A percentile compares a stretch with the other conserved stretches of the same genome.
These are phyloP conservation scores for Sonneratia alba DNA, from an alignment of 345 rosid species.

Conservation along the genomic window DNA sequence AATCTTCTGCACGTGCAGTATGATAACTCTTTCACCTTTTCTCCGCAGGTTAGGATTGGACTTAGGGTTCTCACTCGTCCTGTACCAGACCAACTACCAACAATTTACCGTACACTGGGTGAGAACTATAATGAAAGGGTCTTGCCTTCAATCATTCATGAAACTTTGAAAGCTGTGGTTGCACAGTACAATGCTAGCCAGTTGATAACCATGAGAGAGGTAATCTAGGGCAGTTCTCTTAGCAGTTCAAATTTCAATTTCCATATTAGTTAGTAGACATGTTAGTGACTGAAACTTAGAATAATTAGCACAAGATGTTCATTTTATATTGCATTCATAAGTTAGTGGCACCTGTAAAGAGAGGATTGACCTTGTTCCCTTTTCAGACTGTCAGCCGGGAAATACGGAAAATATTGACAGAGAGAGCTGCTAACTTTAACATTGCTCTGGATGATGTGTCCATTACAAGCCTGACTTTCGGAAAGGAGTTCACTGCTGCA, in stretches of 20 bases:
- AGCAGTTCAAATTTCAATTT: background rate
- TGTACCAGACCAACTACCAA: slow-evolving; percentile 53
- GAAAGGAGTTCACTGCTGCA: slow-evolving; percentile 89
- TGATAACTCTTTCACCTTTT: slow-evolving; percentile 2
- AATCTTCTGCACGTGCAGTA: background rate
- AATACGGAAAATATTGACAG: slow-evolving; percentile 77
- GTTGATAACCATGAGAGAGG: slow-evolving; percentile 95
- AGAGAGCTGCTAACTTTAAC: slow-evolving; percentile 65
- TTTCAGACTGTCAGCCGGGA: slow-evolving; percentile 74
- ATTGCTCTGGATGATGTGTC: slow-evolving; percentile 91
- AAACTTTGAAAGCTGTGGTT: slow-evolving; percentile 88
- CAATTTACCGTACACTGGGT: slow-evolving; percentile 72
- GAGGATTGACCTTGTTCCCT: background rate
- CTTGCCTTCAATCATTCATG: slow-evolving; percentile 85
- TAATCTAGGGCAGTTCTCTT: slow-evolving; percentile 12
- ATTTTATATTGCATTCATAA: background rate
- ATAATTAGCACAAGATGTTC: background rate
- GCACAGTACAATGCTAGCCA: slow-evolving; percentile 99
- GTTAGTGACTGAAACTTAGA: background rate
- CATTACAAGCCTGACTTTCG: slow-evolving; percentile 81
- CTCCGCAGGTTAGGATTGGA: slow-evolving; percentile 73
- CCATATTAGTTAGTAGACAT: background rate
- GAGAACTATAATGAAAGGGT: slow-evolving; percentile 91
- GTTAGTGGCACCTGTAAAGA: background rate
- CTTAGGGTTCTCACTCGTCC: slow-evolving; percentile 98